A percentile compares a stretch with the other conserved stretches of the same genome.
phyloP scores from a whole-genome alignment of 345 rosid species.

The Syzygium grande region DNA sequence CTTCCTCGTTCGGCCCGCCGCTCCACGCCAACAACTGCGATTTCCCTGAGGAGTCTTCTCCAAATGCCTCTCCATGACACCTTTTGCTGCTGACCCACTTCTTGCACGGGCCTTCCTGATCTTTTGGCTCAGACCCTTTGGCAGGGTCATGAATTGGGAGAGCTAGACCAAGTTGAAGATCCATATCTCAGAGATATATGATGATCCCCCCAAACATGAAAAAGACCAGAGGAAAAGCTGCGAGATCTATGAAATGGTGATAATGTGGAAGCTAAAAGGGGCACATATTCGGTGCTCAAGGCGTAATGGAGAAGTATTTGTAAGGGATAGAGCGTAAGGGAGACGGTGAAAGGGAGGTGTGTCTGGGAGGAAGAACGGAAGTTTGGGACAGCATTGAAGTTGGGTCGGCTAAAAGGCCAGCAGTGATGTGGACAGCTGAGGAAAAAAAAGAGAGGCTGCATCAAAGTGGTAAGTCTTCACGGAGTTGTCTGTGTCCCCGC shows the following conservation, averaged over 20 bases:
- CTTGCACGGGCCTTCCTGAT: neutral
- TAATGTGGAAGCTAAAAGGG: neutral
- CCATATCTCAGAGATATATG: constrained; percentile 16
- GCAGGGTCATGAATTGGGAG: constrained; percentile 14
- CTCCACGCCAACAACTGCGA: constrained; percentile 25
- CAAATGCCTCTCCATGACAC: constrained; percentile 19
- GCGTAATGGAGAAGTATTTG: neutral
- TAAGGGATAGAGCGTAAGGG: neutral
- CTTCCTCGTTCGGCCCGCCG: constrained; percentile 50
- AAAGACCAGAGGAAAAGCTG: neutral
- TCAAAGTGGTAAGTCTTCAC: neutral
- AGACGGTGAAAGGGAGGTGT: constrained; percentile 4
- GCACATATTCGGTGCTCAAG: neutral
- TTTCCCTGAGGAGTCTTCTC: neutral
- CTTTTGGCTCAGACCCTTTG: neutral
- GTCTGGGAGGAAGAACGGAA: constrained; percentile 17
- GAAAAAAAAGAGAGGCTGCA: constrained; percentile 10
- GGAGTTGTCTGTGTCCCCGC: constrained; percentile 8
- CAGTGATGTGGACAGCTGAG: constrained; percentile 45
- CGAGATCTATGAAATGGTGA: neutral
- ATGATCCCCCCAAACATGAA: neutral
- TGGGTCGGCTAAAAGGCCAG: constrained; percentile 58
- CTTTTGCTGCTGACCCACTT: constrained; percentile 10
- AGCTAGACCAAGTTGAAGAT: constrained; percentile 42
- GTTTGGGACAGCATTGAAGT: constrained; percentile 37